phyloP scores from a whole-genome alignment of 345 rosid species.

The Fremontodendron californicum region DNA sequence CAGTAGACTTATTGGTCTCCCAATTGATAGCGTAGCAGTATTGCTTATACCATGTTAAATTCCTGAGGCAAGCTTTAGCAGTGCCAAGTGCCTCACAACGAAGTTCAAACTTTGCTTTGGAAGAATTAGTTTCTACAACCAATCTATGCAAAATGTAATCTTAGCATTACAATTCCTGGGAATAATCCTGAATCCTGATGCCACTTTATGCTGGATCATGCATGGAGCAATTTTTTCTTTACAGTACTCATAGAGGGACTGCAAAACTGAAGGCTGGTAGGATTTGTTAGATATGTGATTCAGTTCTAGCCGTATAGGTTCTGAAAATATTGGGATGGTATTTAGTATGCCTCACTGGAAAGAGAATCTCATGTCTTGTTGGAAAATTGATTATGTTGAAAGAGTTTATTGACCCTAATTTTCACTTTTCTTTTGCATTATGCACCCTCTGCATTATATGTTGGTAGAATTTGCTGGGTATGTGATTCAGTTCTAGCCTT shows the following conservation, averaged over 20 bases:
- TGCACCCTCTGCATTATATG: not conserved
- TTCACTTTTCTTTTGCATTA: not conserved
- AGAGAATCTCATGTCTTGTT: not conserved
- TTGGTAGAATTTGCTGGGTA: not conserved
- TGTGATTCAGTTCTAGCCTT: not conserved
- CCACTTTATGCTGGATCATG: not conserved
- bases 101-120: conserved; percentile 1
- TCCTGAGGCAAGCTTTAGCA: not conserved
- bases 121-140: not conserved
- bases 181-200: not conserved
- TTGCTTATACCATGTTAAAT: not conserved
- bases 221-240: not conserved
- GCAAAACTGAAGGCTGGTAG: not conserved
- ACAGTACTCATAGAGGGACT: not conserved
- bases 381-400: not conserved
- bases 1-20: not conserved
- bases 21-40: not conserved
- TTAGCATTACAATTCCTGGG: not conserved
- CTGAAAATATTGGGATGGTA: not conserved
- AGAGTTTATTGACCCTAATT: not conserved
- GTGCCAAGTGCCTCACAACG: not conserved
- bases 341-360: not conserved
- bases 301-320: not conserved
- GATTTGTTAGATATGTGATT: not conserved
- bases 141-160: not conserved